Conservation (phyloP, 106 monocot genomes). For the Apostasia ramifera region DNA sequence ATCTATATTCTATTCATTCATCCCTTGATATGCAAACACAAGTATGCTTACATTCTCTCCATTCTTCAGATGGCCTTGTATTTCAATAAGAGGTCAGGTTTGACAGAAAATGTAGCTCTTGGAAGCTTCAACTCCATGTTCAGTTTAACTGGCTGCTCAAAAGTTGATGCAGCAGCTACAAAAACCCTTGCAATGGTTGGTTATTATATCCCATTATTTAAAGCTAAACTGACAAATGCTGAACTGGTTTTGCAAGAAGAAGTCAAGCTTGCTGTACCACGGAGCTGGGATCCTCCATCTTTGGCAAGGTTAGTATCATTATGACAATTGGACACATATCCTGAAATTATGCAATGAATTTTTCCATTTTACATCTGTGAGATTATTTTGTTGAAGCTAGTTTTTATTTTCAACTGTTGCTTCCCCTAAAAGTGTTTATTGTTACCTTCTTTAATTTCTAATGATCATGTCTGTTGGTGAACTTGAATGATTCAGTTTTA, state of each 20-base stretch:
- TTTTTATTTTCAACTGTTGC: not conserved
- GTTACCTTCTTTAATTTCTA: not conserved
- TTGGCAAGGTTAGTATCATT: constrained; percentile 66
- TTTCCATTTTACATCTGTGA: not conserved
- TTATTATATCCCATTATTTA: constrained; percentile 56
- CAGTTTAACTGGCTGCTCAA: constrained; percentile 78
- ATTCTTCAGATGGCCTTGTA: constrained; percentile 67
- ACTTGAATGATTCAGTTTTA: constrained; percentile 50
- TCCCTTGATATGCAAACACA: too few relatives aligned
- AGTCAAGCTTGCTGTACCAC: constrained; percentile 56
- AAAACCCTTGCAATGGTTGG: constrained; percentile 76
- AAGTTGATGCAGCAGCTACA: constrained; percentile 51
- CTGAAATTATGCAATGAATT: not conserved
- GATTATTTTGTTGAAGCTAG: not conserved
- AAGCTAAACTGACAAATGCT: constrained; percentile 31
- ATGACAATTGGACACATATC: too few relatives aligned
- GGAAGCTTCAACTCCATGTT: constrained; percentile 93
- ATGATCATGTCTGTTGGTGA: not conserved
- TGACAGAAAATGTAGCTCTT: constrained; percentile 53
- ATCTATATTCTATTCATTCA: too few relatives aligned
- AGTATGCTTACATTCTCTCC: not conserved
- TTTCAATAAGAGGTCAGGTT: constrained; percentile 69
- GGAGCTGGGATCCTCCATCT: constrained; percentile 69
- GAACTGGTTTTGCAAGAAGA: constrained; percentile 46
- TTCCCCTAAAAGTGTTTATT: not conserved